Evolutionary conservation across 176 grass and related monocot genomes (phyloP), one percentile per base, ranked within the genome.

Genomic region (Aegilops speltoides): DNA sequence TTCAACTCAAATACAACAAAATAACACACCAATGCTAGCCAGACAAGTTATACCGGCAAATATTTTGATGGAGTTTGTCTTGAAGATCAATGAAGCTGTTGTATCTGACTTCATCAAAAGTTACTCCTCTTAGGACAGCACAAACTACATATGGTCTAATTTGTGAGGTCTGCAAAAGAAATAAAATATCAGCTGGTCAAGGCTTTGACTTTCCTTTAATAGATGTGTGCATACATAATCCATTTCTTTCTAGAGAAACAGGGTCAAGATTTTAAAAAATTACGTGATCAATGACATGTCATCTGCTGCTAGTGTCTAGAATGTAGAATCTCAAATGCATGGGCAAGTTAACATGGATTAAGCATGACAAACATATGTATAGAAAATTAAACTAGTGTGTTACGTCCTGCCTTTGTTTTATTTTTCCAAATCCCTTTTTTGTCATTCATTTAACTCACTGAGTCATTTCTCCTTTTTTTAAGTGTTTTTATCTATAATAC

Each of bases 41-140:
- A 74, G 65, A 79, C 24, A 79, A 79, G 46, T 62, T 19, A 85
- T 90, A 98, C 96, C 97, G 76, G 90, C 97, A 98, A 85, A 98
- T 96, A 93, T 98, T 98, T 86, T 98, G 94, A 62, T 98, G 97
- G 28, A 98, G 90, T 82, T 98, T 98, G 87, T 98, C 94, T 94
- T 98, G 94, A n/a, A 98, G 88, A 76, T 94, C 97, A 83, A 98
- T 98, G 88, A 98, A 98, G 84, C 92, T 98, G 86, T 93, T 98
- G 84, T 96, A 98, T 87, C 92, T 92, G 57, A 78, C 89, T 91
- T 98, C 94, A 87, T 98, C 90, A 2, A 96, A 98, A 85, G 90
- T 91, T 85, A 98, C 82, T 25, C 94, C 94, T 86, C 94, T 92
- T 85, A 98, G 87, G 32, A 96, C 87, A 40, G 97, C 94, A 93